These are phyloP conservation scores for Heterobasidion parviporum DNA, from an alignment of 1,284 basidiomycete species.

Conservation along the genomic window DNA sequence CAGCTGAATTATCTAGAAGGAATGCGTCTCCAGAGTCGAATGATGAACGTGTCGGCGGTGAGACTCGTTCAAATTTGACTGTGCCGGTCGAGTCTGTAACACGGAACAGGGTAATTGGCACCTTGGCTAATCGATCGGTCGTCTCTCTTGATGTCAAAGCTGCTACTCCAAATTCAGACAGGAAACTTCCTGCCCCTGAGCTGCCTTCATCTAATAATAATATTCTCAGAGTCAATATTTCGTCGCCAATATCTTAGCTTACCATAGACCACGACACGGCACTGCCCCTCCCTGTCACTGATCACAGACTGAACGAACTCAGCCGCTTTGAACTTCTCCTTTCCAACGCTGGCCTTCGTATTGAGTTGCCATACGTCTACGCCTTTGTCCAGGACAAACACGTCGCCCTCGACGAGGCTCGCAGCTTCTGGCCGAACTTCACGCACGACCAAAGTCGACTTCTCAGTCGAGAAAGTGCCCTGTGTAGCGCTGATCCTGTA, in stretches of 20 bases:
- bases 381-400: slow-evolving; percentile 53
- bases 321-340: slow-evolving; percentile 50
- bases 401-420: slow-evolving; percentile 44
- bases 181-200: slow-evolving; percentile 35
- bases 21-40: slow-evolving; percentile 40
- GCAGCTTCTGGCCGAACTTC: slow-evolving; percentile 36
- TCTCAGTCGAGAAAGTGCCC: slow-evolving; percentile 5
- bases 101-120: slow-evolving; percentile 30
- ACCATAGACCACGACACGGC: slow-evolving; percentile 47
- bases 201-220: slow-evolving; percentile 37
- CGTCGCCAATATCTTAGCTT: slow-evolving; percentile 5
- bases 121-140: slow-evolving; percentile 4
- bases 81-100: slow-evolving; percentile 38
- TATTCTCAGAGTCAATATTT: neutral
- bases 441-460: slow-evolving; percentile 33
- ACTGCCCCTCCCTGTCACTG: slow-evolving; percentile 30
- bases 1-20: slow-evolving; percentile 33
- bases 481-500: slow-evolving; percentile 32
- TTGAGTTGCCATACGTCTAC: slow-evolving; percentile 44
- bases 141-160: slow-evolving; percentile 10
- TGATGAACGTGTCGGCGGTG: slow-evolving; percentile 20
- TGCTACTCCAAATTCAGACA: slow-evolving; percentile 31
- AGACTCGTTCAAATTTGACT: slow-evolving; percentile 29
- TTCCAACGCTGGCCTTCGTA: slow-evolving; percentile 40
- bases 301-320: slow-evolving; percentile 47